Evolutionary conservation across 805 yeast species (phyloP), one percentile per base, ranked within the genome.

Genomic region (Saccharomycopsis sp.): DNA sequence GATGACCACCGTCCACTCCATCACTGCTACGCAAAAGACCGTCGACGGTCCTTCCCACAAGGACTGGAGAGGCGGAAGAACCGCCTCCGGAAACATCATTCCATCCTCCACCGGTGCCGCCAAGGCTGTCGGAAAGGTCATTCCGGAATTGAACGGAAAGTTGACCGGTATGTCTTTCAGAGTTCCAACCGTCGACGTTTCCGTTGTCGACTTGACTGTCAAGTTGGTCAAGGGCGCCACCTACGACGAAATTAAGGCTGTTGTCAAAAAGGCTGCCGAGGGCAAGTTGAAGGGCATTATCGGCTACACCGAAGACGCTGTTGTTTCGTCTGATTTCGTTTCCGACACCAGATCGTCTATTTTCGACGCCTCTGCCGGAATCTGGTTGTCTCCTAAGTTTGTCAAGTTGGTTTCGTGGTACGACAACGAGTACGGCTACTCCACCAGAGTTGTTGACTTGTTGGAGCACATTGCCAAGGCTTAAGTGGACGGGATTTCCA

Each of bases 31-130:
- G 70, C 97, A 90, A 79, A 90, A 90, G 85, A 87, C 95, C 63
- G 97, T 90, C 65, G 97, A 90, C 75, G 97, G 97, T 78, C 95
- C 97, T 69, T 89, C 96, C 74, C 90, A 85, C 83, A 90, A 90
- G 83, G 97, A 90, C 82, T 90, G 97, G 97, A 87, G 97, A 84
- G 96, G 97, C 75, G 97, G 97, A 75, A 87, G 97, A 81, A 87
- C 96, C 68, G 96, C 96, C 73, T 86, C 92, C 63, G 95, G 91
- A 73, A 90, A 90, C 87, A 88, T 90, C 75, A 90, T 90, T 67
- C 97, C 97, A 71, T 89, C 96, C 47, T 87, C 96, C 64, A 90
- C 97, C 64, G 97, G 97, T 84, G 97, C 97, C 70, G 97, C 97
- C 71, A 90, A 90, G 85, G 96, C 96, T 65, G 97, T 90, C 68